Evolutionary conservation across 805 yeast species (phyloP).

Genomic region (Danielozyma ontarioensis): DNA sequence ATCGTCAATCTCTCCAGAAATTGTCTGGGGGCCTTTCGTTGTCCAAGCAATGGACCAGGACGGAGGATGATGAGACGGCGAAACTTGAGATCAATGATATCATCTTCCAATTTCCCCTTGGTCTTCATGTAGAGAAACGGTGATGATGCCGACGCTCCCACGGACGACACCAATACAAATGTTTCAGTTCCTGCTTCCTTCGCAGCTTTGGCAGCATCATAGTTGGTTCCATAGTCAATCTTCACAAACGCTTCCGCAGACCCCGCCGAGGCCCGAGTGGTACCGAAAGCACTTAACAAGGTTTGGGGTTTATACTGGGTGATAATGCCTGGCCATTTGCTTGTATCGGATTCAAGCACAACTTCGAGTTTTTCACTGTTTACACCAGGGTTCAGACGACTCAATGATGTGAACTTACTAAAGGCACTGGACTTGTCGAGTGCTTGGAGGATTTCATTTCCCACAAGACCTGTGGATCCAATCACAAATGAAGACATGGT

Average conservation of each 20-base stretch:
- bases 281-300: slow-evolving; percentile 67
- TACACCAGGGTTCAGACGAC: slow-evolving; percentile 42
- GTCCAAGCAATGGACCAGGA: slow-evolving; percentile 74
- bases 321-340: slow-evolving; percentile 46
- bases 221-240: slow-evolving; percentile 72
- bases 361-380: slow-evolving; percentile 27
- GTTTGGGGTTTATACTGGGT: slow-evolving; percentile 30
- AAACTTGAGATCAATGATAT: slow-evolving; percentile 55
- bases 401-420: slow-evolving; percentile 41
- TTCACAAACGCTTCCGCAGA: slow-evolving; percentile 60
- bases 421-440: slow-evolving; percentile 34
- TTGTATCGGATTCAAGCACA: slow-evolving; percentile 41
- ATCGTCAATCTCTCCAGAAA: slow-evolving; percentile 8
- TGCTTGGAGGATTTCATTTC: slow-evolving; percentile 47
- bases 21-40: slow-evolving; percentile 31
- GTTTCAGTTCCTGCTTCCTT: slow-evolving; percentile 61
- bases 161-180: slow-evolving; percentile 60
- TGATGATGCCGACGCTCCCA: slow-evolving; percentile 58
- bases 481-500: slow-evolving; percentile 22
- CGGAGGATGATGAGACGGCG: slow-evolving; percentile 69
- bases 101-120: slow-evolving; percentile 76
- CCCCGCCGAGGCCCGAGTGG: slow-evolving; percentile 72
- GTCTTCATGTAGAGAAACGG: slow-evolving; percentile 55
- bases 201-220: slow-evolving; percentile 67
- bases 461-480: slow-evolving; percentile 82